phyloP scores from a whole-genome alignment of 495 filamentous ascomycete species.

The Hypomontagnella monticulosa region DNA sequence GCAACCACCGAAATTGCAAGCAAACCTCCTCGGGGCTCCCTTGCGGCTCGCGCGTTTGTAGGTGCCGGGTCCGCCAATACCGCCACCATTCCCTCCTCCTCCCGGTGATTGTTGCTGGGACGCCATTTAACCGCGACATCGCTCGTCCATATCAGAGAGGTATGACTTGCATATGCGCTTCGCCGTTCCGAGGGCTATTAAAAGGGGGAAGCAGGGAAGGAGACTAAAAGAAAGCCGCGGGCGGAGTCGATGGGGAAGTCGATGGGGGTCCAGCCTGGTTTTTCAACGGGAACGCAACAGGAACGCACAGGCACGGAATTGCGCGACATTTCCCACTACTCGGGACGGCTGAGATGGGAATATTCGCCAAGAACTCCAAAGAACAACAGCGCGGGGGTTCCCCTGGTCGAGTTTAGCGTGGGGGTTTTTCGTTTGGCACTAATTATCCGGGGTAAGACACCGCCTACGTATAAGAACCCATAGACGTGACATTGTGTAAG shows the following conservation, averaged over 20 bases:
- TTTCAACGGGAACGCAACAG: constrained; percentile 52
- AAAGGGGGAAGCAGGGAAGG: constrained; percentile 8
- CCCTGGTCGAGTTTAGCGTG: constrained; percentile 27
- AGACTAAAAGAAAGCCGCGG: constrained; percentile 26
- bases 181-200: constrained; percentile 28
- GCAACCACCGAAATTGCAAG: constrained; percentile 84
- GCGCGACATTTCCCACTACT: constrained; percentile 75
- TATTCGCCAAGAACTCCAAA: constrained; percentile 29
- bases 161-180: constrained; percentile 41
- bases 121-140: constrained; percentile 47
- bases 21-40: constrained; percentile 66
- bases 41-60: constrained; percentile 63
- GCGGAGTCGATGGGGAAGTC: constrained; percentile 40
- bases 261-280: constrained; percentile 45
- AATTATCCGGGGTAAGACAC: constrained; percentile 39
- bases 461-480: background rate
- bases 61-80: constrained; percentile 1
- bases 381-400: constrained; percentile 27
- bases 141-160: constrained; percentile 34
- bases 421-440: constrained; percentile 18
- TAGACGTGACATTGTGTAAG: constrained; percentile 7
- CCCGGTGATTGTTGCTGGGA: constrained; percentile 43
- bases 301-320: constrained; percentile 79
- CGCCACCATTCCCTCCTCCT: constrained; percentile 11
- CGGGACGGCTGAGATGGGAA: constrained; percentile 55